Evolutionary conservation across 345 rosid species (phyloP).

Genomic region (Salix viminalis): DNA sequence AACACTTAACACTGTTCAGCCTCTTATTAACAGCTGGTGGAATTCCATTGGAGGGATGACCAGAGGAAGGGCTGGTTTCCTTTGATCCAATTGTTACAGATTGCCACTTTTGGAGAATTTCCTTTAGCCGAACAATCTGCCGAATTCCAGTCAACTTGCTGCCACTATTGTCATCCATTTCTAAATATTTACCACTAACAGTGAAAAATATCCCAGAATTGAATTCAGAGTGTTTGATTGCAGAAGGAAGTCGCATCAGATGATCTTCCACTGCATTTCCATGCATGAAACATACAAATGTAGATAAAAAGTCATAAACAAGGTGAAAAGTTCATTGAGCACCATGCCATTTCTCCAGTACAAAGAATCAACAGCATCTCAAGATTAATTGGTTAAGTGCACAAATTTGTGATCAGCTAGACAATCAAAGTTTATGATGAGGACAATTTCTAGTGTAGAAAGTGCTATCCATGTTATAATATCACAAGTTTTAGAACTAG

Average conservation of each 20-base stretch:
- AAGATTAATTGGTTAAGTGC: neutral
- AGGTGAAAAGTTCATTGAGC: neutral
- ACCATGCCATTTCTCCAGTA: neutral
- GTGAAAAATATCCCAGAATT: constrained; percentile 23
- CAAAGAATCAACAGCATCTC: neutral
- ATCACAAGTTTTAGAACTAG: neutral
- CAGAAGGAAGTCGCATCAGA: constrained; percentile 39
- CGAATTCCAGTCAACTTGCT: constrained; percentile 65
- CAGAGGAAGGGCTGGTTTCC: constrained; percentile 13
- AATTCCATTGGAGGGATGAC: constrained; percentile 23
- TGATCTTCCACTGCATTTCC: constrained; percentile 32
- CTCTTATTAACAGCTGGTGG: constrained; percentile 48
- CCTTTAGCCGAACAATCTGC: constrained; percentile 80
- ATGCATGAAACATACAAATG: constrained; percentile 6
- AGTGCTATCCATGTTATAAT: neutral
- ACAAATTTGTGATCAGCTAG: neutral
- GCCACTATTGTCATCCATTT: constrained; percentile 62
- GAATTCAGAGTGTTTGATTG: constrained; percentile 20
- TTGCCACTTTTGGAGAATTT: constrained; percentile 90
- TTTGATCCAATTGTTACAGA: constrained; percentile 53
- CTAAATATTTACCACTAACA: constrained; percentile 19
- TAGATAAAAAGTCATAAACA: neutral
- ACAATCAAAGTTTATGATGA: neutral
- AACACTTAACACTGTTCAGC: constrained; percentile 32
- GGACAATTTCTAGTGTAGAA: neutral